Conservation (phyloP, 106 monocot species). For the Apostasia shenzhenica region DNA sequence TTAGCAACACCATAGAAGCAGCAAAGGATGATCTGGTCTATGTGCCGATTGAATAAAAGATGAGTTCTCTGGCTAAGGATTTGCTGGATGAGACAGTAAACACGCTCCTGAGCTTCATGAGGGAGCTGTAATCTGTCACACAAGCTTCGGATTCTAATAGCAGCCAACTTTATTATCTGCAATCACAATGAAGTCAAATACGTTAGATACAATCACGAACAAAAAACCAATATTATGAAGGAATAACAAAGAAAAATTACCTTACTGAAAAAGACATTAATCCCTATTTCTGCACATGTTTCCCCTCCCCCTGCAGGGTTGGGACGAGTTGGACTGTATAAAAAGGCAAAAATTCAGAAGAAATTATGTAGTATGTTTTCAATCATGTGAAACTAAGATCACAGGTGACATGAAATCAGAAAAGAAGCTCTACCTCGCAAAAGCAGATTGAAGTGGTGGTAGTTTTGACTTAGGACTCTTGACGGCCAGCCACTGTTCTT, state of each 20-base stretch:
- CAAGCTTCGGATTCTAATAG: constrained; percentile 85
- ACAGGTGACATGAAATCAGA: not conserved
- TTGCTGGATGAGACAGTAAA: constrained; percentile 77
- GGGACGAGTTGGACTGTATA: constrained; percentile 79
- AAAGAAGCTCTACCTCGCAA: constrained; percentile 58
- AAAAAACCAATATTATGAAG: not conserved
- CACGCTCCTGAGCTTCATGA: constrained; percentile 59
- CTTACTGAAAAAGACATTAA: constrained; percentile 84
- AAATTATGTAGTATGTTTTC: not conserved
- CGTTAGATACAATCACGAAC: not conserved
- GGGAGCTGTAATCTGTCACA: constrained; percentile 77
- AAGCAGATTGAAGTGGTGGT: constrained; percentile 85
- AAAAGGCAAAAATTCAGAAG: not conserved
- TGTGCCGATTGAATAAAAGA: constrained; percentile 91
- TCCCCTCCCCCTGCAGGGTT: constrained; percentile 79
- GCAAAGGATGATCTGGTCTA: constrained; percentile 93
- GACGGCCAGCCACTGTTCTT: constrained; percentile 37
- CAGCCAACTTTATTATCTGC: constrained; percentile 73
- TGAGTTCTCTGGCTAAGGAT: constrained; percentile 64
- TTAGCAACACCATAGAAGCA: constrained; percentile 92
- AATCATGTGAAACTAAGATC: not conserved
- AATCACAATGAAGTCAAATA: not conserved
- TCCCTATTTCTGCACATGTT: constrained; percentile 85
- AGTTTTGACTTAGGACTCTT: constrained; percentile 59
- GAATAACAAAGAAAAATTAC: constrained; percentile 14